Evolutionary conservation across 495 filamentous ascomycete species (phyloP).

Genomic region (Geoglossum glabrum): DNA sequence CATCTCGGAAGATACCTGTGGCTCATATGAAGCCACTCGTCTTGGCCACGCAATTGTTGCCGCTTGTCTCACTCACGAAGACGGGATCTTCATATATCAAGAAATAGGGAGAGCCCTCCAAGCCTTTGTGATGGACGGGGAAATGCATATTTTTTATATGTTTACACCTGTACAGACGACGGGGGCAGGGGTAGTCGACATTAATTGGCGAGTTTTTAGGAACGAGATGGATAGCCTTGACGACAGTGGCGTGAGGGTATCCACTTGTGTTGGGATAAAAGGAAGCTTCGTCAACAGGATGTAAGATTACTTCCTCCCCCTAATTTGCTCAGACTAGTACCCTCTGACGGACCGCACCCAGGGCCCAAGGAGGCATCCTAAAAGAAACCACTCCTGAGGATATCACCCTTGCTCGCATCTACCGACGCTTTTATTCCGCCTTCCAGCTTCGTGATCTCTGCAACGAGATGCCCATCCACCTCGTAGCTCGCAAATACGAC

Average conservation of each 20-base stretch:
- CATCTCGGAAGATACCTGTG: constrained; percentile 23
- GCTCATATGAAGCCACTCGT: constrained; percentile 38
- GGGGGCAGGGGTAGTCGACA: constrained; percentile 22
- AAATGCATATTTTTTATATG: constrained; percentile 68
- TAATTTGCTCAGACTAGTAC: too few species aligned
- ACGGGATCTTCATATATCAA: constrained; percentile 53
- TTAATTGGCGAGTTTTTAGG: constrained; percentile 59
- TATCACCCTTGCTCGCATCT: constrained; percentile 38
- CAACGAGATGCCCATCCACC: constrained; percentile 54
- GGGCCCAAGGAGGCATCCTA: constrained; percentile 47
- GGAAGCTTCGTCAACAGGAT: constrained; percentile 52
- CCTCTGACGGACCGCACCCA: constrained; percentile 18
- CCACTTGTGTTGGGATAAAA: constrained; percentile 48
- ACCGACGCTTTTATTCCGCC: constrained; percentile 60
- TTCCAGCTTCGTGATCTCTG: constrained; percentile 67
- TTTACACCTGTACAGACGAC: constrained; percentile 48
- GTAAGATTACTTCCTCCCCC: constrained; percentile 24
- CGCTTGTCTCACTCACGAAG: constrained; percentile 53
- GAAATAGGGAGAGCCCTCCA: constrained; percentile 47
- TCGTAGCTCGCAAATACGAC: constrained; percentile 48
- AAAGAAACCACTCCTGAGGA: constrained; percentile 43
- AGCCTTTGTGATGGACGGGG: constrained; percentile 67
- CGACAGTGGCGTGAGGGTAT: constrained; percentile 48
- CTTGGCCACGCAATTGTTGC: constrained; percentile 55
- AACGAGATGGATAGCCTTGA: constrained; percentile 49